Conservation (phyloP, 1,284 basidiomycete species). For the Vanrija pseudolonga region DNA sequence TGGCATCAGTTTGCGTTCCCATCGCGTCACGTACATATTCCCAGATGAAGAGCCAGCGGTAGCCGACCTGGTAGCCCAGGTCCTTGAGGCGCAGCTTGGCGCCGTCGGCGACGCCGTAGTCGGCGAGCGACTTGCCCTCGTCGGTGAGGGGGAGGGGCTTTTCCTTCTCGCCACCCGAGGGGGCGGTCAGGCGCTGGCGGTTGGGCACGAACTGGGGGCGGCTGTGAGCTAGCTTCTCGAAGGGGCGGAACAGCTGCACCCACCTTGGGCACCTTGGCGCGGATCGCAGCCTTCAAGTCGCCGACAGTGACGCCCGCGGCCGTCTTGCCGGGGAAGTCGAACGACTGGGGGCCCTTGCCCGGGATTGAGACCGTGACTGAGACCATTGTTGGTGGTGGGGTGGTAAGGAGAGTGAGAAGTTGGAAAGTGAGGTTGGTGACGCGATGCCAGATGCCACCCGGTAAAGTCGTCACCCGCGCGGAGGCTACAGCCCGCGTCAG, state of each 20-base stretch:
- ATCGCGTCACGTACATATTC: constrained; percentile 71
- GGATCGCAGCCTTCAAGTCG: constrained; percentile 49
- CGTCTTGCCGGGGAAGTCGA: constrained; percentile 57
- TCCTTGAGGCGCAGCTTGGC: constrained; percentile 72
- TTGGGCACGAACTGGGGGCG: constrained; percentile 59
- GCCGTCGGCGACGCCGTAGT: constrained; percentile 58
- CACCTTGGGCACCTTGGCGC: constrained; percentile 54
- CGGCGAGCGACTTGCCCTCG: constrained; percentile 61
- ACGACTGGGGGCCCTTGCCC: constrained; percentile 57
- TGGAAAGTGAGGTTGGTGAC: not conserved
- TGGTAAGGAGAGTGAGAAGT: not conserved
- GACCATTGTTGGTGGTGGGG: constrained; percentile 54
- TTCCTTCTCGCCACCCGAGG: constrained; percentile 16
- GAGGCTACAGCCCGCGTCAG: not conserved
- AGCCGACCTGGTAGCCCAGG: constrained; percentile 78
- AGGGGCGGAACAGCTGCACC: not conserved
- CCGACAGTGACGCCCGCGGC: constrained; percentile 48
- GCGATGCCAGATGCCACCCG: not conserved
- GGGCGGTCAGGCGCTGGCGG: constrained; percentile 66
- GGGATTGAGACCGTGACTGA: constrained; percentile 56
- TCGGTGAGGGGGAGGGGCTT: constrained; percentile 56
- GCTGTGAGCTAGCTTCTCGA: constrained; percentile 6
- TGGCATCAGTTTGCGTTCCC: constrained; percentile 40
- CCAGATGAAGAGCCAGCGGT: constrained; percentile 77
- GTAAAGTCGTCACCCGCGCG: not conserved